Conservation (phyloP, 768 basidiomycete genomes). For the Russula emetica region DNA sequence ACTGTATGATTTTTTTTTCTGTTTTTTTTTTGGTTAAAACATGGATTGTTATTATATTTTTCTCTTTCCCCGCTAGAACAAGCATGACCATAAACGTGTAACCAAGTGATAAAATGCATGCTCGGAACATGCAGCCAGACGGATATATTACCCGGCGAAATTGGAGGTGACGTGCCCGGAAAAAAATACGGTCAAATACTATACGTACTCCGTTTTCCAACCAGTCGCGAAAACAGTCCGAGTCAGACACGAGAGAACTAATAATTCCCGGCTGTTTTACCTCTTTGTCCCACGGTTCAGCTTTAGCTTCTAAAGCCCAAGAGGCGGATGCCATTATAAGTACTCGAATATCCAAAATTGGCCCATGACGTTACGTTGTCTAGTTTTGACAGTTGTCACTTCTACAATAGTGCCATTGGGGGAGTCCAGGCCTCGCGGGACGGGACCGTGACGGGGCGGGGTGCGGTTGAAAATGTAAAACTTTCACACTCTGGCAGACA, state of each 20-base stretch:
- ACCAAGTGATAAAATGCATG: background rate
- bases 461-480: background rate
- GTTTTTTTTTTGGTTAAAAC: background rate
- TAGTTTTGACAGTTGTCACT: slow-evolving; percentile 2
- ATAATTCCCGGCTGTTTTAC: background rate
- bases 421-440: background rate
- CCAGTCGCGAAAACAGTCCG: background rate
- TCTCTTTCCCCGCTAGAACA: background rate
- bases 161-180: background rate
- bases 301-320: too few species aligned
- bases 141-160: background rate
- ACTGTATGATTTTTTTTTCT: background rate
- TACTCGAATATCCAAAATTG: background rate
- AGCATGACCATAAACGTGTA: background rate
- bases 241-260: background rate
- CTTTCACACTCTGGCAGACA: slow-evolving; percentile 1
- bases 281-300: background rate
- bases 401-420: too few species aligned
- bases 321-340: background rate
- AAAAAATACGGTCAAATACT: background rate
- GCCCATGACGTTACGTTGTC: background rate
- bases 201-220: too few species aligned
- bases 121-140: background rate
- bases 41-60: background rate
- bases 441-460: background rate